Conservation (phyloP, 1,284 basidiomycete genomes). For the Cryptococcus maquisensis region DNA sequence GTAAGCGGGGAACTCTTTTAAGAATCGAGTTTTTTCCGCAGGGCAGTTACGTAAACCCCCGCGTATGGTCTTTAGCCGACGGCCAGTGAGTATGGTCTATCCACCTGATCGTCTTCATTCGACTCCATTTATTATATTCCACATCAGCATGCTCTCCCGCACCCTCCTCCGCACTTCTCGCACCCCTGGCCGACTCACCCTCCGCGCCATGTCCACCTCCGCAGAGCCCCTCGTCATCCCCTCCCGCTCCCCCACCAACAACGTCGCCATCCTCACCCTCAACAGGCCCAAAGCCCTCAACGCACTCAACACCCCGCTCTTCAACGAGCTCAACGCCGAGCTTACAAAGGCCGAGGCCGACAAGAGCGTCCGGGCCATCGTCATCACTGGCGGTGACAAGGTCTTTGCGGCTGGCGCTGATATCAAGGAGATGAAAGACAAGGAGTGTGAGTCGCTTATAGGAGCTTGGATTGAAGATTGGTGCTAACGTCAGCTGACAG, state of each 20-base stretch:
- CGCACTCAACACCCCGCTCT: conserved; percentile 76
- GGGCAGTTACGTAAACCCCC: too few relatives aligned
- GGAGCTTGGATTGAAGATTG: not conserved
- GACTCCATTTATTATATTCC: not conserved
- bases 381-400: conserved; percentile 87
- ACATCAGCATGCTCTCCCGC: conserved; percentile 10
- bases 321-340: conserved; percentile 72
- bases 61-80: too few relatives aligned
- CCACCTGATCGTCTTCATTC: too few relatives aligned
- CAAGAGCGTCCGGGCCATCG: conserved; percentile 71
- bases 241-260: conserved; percentile 41
- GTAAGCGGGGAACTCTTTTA: too few relatives aligned
- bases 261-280: conserved; percentile 82
- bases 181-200: conserved; percentile 12
- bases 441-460: conserved; percentile 65
- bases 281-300: conserved; percentile 96
- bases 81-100: too few relatives aligned
- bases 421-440: conserved; percentile 63
- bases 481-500: conserved; percentile 49
- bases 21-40: too few relatives aligned
- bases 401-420: conserved; percentile 76
- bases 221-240: conserved; percentile 43
- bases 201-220: conserved; percentile 37
- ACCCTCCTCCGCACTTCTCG: conserved; percentile 5
- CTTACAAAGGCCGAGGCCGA: conserved; percentile 69